phyloP scores from a whole-genome alignment of 305 asterid species.

The Fraxinus dipetala region DNA sequence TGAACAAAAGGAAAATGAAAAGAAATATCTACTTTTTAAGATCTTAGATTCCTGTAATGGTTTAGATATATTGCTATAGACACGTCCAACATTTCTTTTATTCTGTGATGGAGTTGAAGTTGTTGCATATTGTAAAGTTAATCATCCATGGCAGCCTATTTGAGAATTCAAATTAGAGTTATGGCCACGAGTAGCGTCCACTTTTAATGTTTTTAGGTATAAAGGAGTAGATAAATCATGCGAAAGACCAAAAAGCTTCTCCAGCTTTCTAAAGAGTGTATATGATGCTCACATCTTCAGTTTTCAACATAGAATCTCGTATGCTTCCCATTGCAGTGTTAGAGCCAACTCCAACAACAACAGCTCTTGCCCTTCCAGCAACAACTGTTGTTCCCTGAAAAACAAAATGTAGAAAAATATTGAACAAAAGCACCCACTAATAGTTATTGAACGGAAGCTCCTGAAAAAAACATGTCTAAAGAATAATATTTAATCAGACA shows the following conservation, averaged over 20 bases:
- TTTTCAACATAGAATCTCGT: slow-evolving; percentile 90
- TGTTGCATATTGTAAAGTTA: background rate
- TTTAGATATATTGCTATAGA: background rate
- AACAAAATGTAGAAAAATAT: slow-evolving; percentile 25
- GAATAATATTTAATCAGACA: slow-evolving; percentile 2
- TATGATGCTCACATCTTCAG: slow-evolving; percentile 76
- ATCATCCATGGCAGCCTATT: background rate
- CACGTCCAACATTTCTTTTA: background rate
- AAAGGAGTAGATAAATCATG: slow-evolving; percentile 15
- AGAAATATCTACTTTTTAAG: slow-evolving; percentile 11
- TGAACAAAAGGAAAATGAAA: slow-evolving; percentile 1
- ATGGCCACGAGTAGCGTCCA: background rate
- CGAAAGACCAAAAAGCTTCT: slow-evolving; percentile 25
- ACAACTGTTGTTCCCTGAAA: slow-evolving; percentile 91
- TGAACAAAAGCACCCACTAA: slow-evolving; percentile 13
- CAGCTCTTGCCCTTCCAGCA: slow-evolving; percentile 93
- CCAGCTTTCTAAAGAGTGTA: slow-evolving; percentile 13
- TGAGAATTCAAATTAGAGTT: background rate
- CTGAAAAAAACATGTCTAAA: slow-evolving; percentile 5
- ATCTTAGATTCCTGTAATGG: slow-evolving; percentile 9
- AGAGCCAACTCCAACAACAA: slow-evolving; percentile 90
- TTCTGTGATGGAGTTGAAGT: slow-evolving; percentile 10
- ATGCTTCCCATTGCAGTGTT: slow-evolving; percentile 99
- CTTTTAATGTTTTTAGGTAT: background rate
- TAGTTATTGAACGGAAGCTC: slow-evolving; percentile 6